A percentile compares a stretch with the other conserved stretches of the same genome.
Evolutionary conservation across 495 filamentous ascomycete species (phyloP).

Genomic region (Sabuloglossum arenarium): DNA sequence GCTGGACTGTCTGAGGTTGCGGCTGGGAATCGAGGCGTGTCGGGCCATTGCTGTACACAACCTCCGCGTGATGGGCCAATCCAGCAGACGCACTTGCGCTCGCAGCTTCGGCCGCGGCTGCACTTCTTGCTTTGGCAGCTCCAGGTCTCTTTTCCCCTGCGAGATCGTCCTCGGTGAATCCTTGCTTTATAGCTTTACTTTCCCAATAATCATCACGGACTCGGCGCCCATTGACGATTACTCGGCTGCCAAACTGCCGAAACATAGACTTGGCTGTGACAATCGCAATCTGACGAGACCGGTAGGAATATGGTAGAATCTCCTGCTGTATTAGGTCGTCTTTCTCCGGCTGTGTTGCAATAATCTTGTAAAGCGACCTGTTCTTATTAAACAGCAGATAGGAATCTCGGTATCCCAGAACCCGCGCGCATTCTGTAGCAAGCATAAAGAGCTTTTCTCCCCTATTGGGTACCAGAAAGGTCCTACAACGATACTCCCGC

Average conservation of each 20-base stretch:
- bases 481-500: slow-evolving; percentile 81
- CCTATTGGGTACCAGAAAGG: slow-evolving; percentile 77
- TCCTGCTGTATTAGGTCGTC: slow-evolving; percentile 90
- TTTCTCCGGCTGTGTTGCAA: slow-evolving; percentile 88
- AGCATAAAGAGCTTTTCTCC: slow-evolving; percentile 96
- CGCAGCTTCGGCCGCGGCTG: slow-evolving; percentile 36
- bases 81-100: slow-evolving; percentile 24
- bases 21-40: slow-evolving; percentile 36
- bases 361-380: slow-evolving; percentile 90
- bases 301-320: slow-evolving; percentile 91
- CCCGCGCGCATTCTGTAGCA: slow-evolving; percentile 89
- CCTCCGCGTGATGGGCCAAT: slow-evolving; percentile 38
- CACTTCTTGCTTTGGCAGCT: slow-evolving; percentile 70
- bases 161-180: slow-evolving; percentile 91
- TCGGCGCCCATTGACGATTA: slow-evolving; percentile 72
- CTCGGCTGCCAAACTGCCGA: slow-evolving; percentile 89
- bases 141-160: slow-evolving; percentile 94
- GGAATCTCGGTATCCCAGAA: slow-evolving; percentile 88
- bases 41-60: slow-evolving; percentile 58
- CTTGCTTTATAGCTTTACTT: slow-evolving; percentile 86
- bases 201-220: slow-evolving; percentile 99
- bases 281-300: slow-evolving; percentile 94
- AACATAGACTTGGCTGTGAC: slow-evolving; percentile 99
- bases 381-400: slow-evolving; percentile 99
- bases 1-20: slow-evolving; percentile 44